A percentile compares a stretch with the other conserved stretches of the same genome.
phyloP scores from a whole-genome alignment of 2,329 filamentous ascomycete genomes.

The Xylariaceae sp. region DNA sequence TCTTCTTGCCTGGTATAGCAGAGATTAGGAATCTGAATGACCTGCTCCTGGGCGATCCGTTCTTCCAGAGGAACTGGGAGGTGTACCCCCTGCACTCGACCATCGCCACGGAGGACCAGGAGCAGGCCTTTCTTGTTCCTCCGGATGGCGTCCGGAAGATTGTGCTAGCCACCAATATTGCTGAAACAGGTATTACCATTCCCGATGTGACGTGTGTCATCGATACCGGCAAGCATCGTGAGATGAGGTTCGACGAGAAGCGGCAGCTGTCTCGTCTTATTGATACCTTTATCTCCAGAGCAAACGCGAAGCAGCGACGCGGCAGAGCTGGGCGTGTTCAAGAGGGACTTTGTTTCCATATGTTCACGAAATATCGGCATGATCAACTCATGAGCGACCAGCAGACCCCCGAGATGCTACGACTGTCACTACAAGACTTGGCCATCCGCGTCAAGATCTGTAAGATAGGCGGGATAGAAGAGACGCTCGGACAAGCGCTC shows the following conservation, averaged over 20 bases:
- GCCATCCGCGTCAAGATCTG: conserved; percentile 97
- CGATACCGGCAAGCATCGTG: conserved; percentile 93
- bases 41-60: conserved; percentile 68
- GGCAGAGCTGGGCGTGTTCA: conserved; percentile 94
- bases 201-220: conserved; percentile 96
- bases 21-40: conserved; percentile 89
- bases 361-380: conserved; percentile 87
- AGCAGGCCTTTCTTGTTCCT: conserved; percentile 83
- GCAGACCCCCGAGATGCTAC: conserved; percentile 93
- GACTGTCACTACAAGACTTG: conserved; percentile 87
- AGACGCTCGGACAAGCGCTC: conserved; percentile 79
- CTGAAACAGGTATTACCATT: conserved; percentile 97
- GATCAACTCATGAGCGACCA: conserved; percentile 82
- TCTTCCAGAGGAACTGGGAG: conserved; percentile 73
- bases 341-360: conserved; percentile 88
- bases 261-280: conserved; percentile 85
- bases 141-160: conserved; percentile 82
- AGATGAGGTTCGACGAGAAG: conserved; percentile 94
- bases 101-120: conserved; percentile 94
- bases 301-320: conserved; percentile 91
- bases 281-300: conserved; percentile 90
- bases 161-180: conserved; percentile 95
- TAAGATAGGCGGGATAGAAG: conserved; percentile 87
- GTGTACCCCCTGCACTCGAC: conserved; percentile 89
- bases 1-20: conserved; percentile 91